Conservation (phyloP, 78 protist genomes). For the Dictyostelium brefeldianum region DNA sequence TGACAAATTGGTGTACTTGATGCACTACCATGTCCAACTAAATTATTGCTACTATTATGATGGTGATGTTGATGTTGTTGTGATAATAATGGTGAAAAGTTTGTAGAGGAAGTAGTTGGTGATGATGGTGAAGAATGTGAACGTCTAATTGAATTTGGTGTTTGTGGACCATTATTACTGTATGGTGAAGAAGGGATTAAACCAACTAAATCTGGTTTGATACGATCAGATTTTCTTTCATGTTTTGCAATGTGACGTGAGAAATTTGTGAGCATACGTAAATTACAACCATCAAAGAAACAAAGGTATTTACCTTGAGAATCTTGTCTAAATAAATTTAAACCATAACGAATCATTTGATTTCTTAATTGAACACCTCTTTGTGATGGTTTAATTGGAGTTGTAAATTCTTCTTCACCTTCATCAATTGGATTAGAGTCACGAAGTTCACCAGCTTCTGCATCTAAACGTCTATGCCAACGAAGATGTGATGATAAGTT, state of each 20-base stretch:
- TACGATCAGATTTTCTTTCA: constrained; percentile 52
- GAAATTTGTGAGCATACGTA: constrained; percentile 76
- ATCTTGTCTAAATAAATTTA: constrained; percentile 73
- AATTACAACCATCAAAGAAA: constrained; percentile 64
- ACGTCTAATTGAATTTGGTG: constrained; percentile 11
- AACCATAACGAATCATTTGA: constrained; percentile 80
- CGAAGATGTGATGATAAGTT: constrained; percentile 59
- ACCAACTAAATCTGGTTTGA: constrained; percentile 41
- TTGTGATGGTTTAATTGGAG: constrained; percentile 71
- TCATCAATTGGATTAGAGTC: constrained; percentile 37
- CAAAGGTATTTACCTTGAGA: constrained; percentile 79
- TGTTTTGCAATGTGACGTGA: constrained; percentile 80
- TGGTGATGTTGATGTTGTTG: neutral
- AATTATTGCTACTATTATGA: neutral
- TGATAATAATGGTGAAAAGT: constrained; percentile 32
- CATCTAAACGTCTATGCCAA: constrained; percentile 75
- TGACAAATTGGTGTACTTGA: constrained; percentile 8
- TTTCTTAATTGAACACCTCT: constrained; percentile 77
- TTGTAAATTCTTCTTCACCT: constrained; percentile 77
- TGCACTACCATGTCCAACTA: neutral
- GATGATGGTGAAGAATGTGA: constrained; percentile 34
- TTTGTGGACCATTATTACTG: neutral
- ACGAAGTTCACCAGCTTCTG: constrained; percentile 69
- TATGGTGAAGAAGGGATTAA: neutral
- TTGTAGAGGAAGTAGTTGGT: neutral